Base-by-base conservation (phyloP, 345 rosid genomes). In the Rhodamnia rubescens region DNA sequence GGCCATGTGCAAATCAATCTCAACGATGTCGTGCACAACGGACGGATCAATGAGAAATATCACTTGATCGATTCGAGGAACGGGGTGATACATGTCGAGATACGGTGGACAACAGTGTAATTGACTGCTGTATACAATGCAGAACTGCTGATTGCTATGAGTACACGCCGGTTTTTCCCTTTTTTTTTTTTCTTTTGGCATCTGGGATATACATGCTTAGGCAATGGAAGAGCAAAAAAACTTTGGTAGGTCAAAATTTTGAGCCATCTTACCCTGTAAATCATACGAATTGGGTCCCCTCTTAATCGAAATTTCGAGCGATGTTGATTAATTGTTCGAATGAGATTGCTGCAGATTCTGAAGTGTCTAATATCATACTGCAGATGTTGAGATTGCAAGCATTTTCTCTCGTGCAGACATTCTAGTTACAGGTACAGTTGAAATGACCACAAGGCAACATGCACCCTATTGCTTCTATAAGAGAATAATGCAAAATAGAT, bases 1-100 rank as follows among this genome's bases (percentile, higher is more conserved):
- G 99, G 99, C 18, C 90, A 93, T 78, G 92, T 95, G 57, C 94
- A 92, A 32, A 94, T 97, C 86, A 95, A 94, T 81, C 94, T 97
- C 2, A 86, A 40, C 0, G 99, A 97, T 89, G 98, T 97, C 16
- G 92, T 97, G 59, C 90, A 84, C 87, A 97, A 95, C 42, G 98
- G 98, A 69, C 91, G 98, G 59, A 95, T 95, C 87, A 95, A 97
- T 64, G 90, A 95, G 84, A 97, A 93, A 85, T 95, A 94, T 85
- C 94, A 95, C 88, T 90, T 97, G 42, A 92, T 95, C 85, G 92
- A 95, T 87, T 97, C 99, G 5, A 97, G 90, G 91, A 90, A 94
- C 36, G 99, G 99, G 55, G 74, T 91, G 80, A 89, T 95, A 87
- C 97, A 93, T 87, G 90, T 95, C 18, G 98, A 94, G 87, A 90